Evolutionary conservation across 129 eudicot genomes (phyloP), one percentile per base, ranked within the genome.

Genomic region (Tagetes patula): DNA sequence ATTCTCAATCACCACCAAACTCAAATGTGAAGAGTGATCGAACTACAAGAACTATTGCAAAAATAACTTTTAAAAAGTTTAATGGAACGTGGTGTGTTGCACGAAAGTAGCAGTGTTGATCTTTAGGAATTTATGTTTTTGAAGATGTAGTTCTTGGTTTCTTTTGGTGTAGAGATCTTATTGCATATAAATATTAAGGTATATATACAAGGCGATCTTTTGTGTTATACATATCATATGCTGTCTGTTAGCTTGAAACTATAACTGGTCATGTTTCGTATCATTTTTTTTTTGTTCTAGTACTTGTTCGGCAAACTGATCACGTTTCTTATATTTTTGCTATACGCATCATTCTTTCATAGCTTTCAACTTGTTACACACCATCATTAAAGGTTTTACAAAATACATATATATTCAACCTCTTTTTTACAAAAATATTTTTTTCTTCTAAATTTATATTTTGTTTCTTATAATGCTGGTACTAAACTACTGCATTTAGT

Each of bases 121-220:
- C 47, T 33, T 20, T 1, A 30, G 9, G 13, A 53, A 2, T 13
- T 72, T 5, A 64, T 10, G 40, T 46, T 61, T 60, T 47, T 5
- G 68, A 47, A 79, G 55, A 72, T 62, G 63, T 77, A 36, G 38
- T 3, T 67, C 47, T 67, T 67, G 70, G 58, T 47, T 8, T 38
- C 46, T 32, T 58, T 40, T 67, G 27, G 67, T 61, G 13, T 13
- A 40, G 56, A 6, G 47, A 45, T 66, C 12, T 50, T n/a, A 12
- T 14, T 69, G 20, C 30, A 47, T 14, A 53, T 50, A 34, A 34
- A 63, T 45, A 30, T 14, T 11, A 32, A 64, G 31, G 70, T 69
- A 58, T 46, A 64, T 20, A 49, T n/a, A n/a, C 9, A 11, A 39
- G 45, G 33, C 31, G 27, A 59, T 67, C n/a, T 80, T 65, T 47